Percentiles rank a stretch among this genome's conserved stretches.
Conservation (phyloP, 176 grass and related monocot genomes). For the Triticum urartu region DNA sequence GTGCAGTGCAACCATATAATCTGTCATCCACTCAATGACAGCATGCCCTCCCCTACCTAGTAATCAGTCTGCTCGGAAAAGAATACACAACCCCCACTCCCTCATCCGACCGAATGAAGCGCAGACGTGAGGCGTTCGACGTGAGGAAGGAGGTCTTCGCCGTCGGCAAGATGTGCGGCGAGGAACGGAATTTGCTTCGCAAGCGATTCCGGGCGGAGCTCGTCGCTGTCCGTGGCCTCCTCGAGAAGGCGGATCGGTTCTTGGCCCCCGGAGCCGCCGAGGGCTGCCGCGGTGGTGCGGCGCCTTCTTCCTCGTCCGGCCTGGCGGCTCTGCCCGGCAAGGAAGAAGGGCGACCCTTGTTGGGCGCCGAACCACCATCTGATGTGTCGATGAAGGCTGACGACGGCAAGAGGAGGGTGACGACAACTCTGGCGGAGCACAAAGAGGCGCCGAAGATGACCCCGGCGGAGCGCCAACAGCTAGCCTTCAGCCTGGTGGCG, state of each 20-base stretch:
- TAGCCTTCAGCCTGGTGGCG: constrained; percentile 11
- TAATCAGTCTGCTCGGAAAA: not conserved
- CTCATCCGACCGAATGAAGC: not conserved
- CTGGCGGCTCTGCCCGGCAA: not conserved
- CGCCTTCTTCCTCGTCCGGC: not conserved
- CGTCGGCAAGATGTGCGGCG: not conserved
- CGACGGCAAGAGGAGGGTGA: not conserved
- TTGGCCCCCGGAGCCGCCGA: not conserved
- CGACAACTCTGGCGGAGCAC: not conserved
- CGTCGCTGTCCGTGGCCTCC: constrained; percentile 3
- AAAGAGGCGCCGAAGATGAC: not conserved
- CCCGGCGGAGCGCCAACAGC: not conserved
- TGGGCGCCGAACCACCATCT: no score
- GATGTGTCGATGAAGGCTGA: not conserved
- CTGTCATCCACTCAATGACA: not conserved
- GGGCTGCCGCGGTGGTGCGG: not conserved
- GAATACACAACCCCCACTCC: no score
- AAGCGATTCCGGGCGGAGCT: constrained; percentile 29
- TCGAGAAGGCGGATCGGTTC: not conserved
- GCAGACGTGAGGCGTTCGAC: not conserved
- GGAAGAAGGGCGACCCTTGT: not conserved
- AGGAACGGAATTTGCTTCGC: not conserved
- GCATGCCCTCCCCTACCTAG: not conserved
- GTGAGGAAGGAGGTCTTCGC: constrained; percentile 18
- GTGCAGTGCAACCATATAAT: not conserved